These are phyloP conservation scores for Mallotus repandus DNA, from an alignment of 441 rosid genomes.

Conservation along the genomic window DNA sequence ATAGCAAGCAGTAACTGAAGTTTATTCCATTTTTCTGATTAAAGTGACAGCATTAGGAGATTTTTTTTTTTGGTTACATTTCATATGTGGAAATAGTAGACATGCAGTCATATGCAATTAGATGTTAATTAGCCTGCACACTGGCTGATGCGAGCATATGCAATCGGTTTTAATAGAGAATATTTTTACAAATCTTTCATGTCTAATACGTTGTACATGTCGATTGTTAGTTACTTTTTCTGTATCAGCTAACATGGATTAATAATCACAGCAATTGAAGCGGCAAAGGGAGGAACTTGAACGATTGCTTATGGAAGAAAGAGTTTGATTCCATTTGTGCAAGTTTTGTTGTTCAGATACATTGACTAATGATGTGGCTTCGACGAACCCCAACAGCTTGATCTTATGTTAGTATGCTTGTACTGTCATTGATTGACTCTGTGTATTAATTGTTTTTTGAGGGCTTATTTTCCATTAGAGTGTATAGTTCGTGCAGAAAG, in stretches of 20 bases:
- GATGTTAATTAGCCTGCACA: not conserved
- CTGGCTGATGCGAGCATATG: not conserved
- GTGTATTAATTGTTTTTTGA: not conserved
- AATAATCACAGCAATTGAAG: constrained; percentile 51
- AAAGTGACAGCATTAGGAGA: too few species aligned
- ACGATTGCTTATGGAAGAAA: constrained; percentile 50
- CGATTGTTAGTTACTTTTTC: not conserved
- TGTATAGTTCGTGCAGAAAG: not conserved
- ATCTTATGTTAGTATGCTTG: constrained; percentile 11
- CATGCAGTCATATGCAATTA: not conserved
- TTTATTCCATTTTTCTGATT: not conserved
- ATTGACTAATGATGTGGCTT: not conserved
- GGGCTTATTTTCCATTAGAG: too few species aligned
- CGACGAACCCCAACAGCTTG: not conserved
- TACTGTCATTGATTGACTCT: not conserved
- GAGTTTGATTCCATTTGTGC: constrained; percentile 29
- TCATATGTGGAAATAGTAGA: not conserved
- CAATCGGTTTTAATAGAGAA: not conserved
- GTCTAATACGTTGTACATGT: not conserved
- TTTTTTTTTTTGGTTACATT: not conserved
- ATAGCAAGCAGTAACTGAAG: not conserved
- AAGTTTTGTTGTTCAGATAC: not conserved
- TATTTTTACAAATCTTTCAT: not conserved
- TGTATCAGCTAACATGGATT: constrained; percentile 8
- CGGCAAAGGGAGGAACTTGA: constrained; percentile 66